These are phyloP conservation scores for Tubosaeta sp. DNA, from an alignment of 768 basidiomycete species.

Conservation along the genomic window DNA sequence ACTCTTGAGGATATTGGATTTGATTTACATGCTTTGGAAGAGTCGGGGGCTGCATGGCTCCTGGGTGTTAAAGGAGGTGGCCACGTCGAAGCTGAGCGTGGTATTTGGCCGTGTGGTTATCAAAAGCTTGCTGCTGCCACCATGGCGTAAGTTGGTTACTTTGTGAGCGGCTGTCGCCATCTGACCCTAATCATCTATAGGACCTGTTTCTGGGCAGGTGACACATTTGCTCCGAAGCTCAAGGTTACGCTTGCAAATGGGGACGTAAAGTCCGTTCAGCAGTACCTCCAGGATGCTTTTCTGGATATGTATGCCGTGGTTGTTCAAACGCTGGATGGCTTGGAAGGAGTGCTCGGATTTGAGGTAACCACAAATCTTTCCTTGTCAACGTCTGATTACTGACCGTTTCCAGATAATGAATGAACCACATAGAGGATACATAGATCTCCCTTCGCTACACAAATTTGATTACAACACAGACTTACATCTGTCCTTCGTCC, in stretches of 20 bases:
- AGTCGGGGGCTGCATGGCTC: constrained; percentile 84
- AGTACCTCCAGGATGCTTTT: constrained; percentile 79
- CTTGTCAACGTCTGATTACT: neutral
- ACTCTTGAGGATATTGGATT: constrained; percentile 85
- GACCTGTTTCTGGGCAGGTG: constrained; percentile 92
- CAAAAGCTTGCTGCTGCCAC: constrained; percentile 91
- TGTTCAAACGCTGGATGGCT: constrained; percentile 60
- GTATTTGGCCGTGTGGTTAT: constrained; percentile 92
- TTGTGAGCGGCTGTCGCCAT: neutral
- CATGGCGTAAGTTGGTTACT: constrained; percentile 63
- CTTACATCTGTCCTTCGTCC: constrained; percentile 75
- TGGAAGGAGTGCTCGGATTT: constrained; percentile 83
- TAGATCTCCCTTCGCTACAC: constrained; percentile 76
- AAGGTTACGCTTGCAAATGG: constrained; percentile 45
- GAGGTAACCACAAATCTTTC: constrained; percentile 50
- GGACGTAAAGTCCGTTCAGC: constrained; percentile 62
- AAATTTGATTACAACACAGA: constrained; percentile 93
- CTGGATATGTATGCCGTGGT: constrained; percentile 72
- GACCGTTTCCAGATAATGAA: constrained; percentile 69
- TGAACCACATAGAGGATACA: constrained; percentile 92
- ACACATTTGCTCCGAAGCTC: constrained; percentile 78
- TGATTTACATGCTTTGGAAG: constrained; percentile 73
- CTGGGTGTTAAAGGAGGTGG: constrained; percentile 74
- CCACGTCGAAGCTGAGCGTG: constrained; percentile 71
- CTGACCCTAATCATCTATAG: constrained; percentile 34